These are phyloP conservation scores for Pichia deserticola DNA, from an alignment of 805 yeast genomes.

Conservation along the genomic window DNA sequence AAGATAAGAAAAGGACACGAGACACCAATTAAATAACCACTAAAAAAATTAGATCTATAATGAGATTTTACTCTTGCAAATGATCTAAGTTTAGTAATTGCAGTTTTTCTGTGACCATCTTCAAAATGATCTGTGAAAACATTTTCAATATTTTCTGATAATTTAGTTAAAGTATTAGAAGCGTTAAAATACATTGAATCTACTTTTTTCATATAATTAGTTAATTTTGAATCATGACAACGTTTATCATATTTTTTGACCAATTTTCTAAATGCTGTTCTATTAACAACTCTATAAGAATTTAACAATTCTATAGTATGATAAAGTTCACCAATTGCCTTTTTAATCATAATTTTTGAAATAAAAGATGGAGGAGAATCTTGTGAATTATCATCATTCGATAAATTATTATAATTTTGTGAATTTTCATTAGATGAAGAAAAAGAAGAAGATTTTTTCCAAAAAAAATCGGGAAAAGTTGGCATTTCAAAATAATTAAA, in stretches of 20 bases:
- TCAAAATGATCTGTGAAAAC: constrained; percentile 59
- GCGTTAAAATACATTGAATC: constrained; percentile 48
- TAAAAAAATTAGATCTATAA: constrained; percentile 41
- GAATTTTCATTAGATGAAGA: too few species aligned
- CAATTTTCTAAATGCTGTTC: constrained; percentile 83
- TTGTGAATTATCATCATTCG: not conserved
- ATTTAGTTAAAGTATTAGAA: constrained; percentile 54
- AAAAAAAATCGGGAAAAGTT: constrained; percentile 31
- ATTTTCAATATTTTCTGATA: constrained; percentile 56
- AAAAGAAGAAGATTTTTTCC: constrained; percentile 14
- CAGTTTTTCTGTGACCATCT: constrained; percentile 59
- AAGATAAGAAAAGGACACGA: constrained; percentile 46
- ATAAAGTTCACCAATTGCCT: constrained; percentile 65
- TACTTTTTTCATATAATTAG: constrained; percentile 48
- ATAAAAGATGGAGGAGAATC: constrained; percentile 44
- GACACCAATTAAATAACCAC: constrained; percentile 66
- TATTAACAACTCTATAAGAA: constrained; percentile 66
- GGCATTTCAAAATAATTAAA: constrained; percentile 34
- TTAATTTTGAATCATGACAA: constrained; percentile 36
- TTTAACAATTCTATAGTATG: constrained; percentile 60
- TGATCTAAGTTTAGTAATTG: constrained; percentile 61
- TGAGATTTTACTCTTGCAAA: constrained; percentile 32
- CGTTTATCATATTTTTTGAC: constrained; percentile 86
- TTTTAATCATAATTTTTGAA: constrained; percentile 61
- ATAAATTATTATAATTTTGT: too few species aligned